Evolutionary conservation across 495 filamentous ascomycete genomes (phyloP).

Genomic region (Jackrogersella multiformis): DNA sequence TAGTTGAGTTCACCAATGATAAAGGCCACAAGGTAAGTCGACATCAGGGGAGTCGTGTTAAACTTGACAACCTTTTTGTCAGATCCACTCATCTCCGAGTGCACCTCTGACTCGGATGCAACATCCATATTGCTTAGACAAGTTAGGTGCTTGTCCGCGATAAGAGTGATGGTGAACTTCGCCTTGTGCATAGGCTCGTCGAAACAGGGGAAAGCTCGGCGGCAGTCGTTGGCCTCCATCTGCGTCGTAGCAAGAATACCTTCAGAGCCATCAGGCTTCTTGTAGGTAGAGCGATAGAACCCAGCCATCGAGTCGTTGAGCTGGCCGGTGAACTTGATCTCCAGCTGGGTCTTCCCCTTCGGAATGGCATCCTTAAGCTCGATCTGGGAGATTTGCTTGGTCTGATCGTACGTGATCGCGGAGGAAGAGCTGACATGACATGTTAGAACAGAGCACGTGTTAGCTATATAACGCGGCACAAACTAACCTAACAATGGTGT

Average conservation of each 20-base stretch:
- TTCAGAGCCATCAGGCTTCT: constrained; percentile 67
- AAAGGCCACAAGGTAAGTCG: constrained; percentile 80
- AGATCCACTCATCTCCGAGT: constrained; percentile 60
- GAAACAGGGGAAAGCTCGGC: constrained; percentile 79
- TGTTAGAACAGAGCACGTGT: constrained; percentile 22
- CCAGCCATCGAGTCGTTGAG: constrained; percentile 85
- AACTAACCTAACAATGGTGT: constrained; percentile 49
- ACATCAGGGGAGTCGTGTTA: constrained; percentile 78
- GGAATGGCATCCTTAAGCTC: constrained; percentile 67
- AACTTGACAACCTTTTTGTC: constrained; percentile 77
- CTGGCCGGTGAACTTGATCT: constrained; percentile 71
- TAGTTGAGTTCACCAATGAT: constrained; percentile 79
- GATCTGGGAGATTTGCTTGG: constrained; percentile 70
- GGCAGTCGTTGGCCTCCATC: constrained; percentile 83
- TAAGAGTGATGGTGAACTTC: constrained; percentile 75
- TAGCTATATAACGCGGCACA: constrained; percentile 19
- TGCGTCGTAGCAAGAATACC: constrained; percentile 78
- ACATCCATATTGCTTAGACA: constrained; percentile 87
- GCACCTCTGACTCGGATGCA: constrained; percentile 68
- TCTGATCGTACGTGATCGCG: constrained; percentile 66
- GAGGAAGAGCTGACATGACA: constrained; percentile 59
- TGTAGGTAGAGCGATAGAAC: constrained; percentile 82
- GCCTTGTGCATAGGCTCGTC: constrained; percentile 82
- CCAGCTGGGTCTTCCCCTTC: constrained; percentile 70
- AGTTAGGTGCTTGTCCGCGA: constrained; percentile 76